phyloP scores from a whole-genome alignment of 2,329 filamentous ascomycete genomes.

The Monosporascus sp. region DNA sequence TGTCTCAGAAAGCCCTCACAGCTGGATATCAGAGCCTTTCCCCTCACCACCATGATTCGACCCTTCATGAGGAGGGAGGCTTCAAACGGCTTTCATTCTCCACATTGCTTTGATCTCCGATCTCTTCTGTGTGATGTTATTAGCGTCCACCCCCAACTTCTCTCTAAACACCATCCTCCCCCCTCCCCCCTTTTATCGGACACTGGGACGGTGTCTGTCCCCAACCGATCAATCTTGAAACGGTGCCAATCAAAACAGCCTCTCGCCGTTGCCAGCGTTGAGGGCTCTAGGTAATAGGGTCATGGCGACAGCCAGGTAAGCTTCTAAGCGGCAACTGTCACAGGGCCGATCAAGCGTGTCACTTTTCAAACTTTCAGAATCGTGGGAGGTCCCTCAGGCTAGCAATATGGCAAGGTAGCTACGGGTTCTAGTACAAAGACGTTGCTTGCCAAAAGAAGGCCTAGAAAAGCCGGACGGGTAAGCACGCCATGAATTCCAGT shows the following conservation, averaged over 20 bases:
- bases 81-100: background rate
- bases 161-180: too few species aligned
- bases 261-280: background rate
- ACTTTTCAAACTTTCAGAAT: background rate
- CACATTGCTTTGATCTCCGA: background rate
- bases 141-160: too few species aligned
- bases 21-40: background rate
- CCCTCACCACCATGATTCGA: background rate
- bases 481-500: too few species aligned
- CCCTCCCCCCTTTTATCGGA: too few species aligned
- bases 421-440: too few species aligned
- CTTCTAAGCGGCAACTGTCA: background rate
- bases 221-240: too few species aligned
- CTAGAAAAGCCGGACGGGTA: too few species aligned
- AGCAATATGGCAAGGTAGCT: background rate
- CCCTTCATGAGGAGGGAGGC: background rate
- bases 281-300: background rate
- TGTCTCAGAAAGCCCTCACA: background rate
- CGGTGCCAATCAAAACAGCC: background rate
- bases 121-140: background rate
- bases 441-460: too few species aligned
- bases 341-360: background rate
- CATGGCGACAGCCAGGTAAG: background rate
- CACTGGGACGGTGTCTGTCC: too few species aligned
- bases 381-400: background rate